These are phyloP conservation scores for Acanthamoeba healyi DNA, from an alignment of 208 protist species.

Conservation along the genomic window DNA sequence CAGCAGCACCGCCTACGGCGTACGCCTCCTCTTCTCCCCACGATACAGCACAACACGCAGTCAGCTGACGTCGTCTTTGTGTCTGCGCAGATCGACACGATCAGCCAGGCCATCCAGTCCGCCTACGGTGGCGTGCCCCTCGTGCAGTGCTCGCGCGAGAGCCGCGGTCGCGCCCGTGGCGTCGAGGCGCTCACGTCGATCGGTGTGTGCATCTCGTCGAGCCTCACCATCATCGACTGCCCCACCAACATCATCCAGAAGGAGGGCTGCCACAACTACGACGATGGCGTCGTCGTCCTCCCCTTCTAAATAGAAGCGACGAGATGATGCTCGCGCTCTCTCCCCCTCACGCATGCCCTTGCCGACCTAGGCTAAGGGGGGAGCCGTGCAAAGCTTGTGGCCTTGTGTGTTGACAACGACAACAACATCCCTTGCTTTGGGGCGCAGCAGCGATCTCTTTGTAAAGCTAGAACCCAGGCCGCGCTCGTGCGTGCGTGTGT, in stretches of 20 bases:
- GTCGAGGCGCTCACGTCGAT: conserved; percentile 17
- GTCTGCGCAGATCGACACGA: not conserved
- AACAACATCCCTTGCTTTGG: too few relatives aligned
- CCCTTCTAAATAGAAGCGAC: not conserved
- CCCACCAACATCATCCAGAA: conserved; percentile 40
- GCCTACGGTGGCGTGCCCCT: conserved; percentile 50
- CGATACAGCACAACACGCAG: not conserved
- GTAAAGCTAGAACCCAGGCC: too few relatives aligned
- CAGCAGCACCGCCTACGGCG: not conserved
- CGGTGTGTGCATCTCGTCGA: not conserved
- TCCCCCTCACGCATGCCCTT: too few relatives aligned
- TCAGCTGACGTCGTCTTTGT: not conserved
- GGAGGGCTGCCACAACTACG: conserved; percentile 26
- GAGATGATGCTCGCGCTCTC: too few relatives aligned
- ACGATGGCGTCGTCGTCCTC: not conserved
- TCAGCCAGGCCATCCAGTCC: conserved; percentile 8
- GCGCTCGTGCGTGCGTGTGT: too few relatives aligned
- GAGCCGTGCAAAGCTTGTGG: too few relatives aligned
- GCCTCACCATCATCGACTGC: conserved; percentile 51
- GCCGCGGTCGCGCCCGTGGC: not conserved
- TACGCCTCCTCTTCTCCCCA: not conserved
- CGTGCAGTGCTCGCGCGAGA: conserved; percentile 43
- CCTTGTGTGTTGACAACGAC: too few relatives aligned
- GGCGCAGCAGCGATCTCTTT: too few relatives aligned
- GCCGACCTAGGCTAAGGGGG: too few relatives aligned